Evolutionary conservation across 2,329 filamentous ascomycete genomes (phyloP).

Genomic region (Colletotrichum sp.): DNA sequence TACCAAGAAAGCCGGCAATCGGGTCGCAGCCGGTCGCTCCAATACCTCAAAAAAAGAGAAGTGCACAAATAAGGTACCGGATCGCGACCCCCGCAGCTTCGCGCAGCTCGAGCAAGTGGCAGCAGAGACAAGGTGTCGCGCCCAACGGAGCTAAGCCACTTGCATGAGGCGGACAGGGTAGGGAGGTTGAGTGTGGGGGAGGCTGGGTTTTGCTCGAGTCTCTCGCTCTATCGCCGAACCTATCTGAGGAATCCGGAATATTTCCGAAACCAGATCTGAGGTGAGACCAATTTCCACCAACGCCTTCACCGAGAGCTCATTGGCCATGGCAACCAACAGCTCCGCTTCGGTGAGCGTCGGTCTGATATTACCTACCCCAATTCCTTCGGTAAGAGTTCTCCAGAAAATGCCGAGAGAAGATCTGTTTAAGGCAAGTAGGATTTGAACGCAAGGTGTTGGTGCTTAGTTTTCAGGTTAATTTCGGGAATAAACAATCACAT

Average conservation of each 20-base stretch:
- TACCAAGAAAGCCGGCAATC: neutral
- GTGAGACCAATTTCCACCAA: neutral
- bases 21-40: neutral
- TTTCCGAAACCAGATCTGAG: neutral
- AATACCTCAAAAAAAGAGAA: neutral
- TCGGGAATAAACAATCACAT: too few relatives aligned
- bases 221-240: neutral
- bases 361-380: neutral
- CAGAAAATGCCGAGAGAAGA: too few relatives aligned
- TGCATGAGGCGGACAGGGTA: slow-evolving; percentile 16
- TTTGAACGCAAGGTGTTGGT: neutral
- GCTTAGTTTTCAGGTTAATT: too few relatives aligned
- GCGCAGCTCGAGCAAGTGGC: slow-evolving; percentile 1
- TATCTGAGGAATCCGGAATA: neutral
- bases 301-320: neutral
- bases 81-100: slow-evolving; percentile 12
- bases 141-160: slow-evolving; percentile 5
- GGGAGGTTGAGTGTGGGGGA: slow-evolving; percentile 12
- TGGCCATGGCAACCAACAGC: neutral
- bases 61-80: neutral
- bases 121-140: slow-evolving; percentile 2
- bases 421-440: neutral
- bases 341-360: neutral
- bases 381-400: neutral
- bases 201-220: neutral